These are phyloP conservation scores for Claviceps purpurea DNA, from an alignment of 2,329 filamentous ascomycete genomes.

Conservation along the genomic window DNA sequence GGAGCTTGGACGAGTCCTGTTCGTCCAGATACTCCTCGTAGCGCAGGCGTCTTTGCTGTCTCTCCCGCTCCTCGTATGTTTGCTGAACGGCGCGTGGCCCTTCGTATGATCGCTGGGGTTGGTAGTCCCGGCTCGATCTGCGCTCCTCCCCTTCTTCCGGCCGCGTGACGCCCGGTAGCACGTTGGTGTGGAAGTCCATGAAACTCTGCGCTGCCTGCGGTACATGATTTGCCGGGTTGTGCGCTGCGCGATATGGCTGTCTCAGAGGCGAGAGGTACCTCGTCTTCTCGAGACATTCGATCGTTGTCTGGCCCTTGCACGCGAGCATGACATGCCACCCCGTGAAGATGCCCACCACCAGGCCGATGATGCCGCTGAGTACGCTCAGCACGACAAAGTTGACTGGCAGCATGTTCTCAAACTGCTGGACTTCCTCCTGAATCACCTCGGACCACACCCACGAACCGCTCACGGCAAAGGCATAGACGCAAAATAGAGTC, in stretches of 20 bases:
- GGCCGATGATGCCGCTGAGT: conserved; percentile 75
- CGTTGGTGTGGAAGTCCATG: conserved; percentile 69
- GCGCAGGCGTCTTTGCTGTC: conserved; percentile 37
- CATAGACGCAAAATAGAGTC: conserved; percentile 69
- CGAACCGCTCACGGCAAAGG: conserved; percentile 59
- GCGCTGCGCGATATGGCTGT: conserved; percentile 50
- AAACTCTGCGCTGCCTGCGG: conserved; percentile 55
- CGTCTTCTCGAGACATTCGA: conserved; percentile 92
- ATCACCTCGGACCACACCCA: conserved; percentile 84
- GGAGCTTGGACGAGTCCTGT: conserved; percentile 73
- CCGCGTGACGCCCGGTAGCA: conserved; percentile 64
- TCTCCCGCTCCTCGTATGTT: conserved; percentile 43
- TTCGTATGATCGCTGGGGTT: conserved; percentile 10
- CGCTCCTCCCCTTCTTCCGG: conserved; percentile 67
- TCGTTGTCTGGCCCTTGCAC: conserved; percentile 72
- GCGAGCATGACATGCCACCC: conserved; percentile 82
- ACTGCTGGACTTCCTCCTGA: conserved; percentile 52
- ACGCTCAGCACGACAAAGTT: conserved; percentile 85
- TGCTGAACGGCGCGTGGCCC: conserved; percentile 28
- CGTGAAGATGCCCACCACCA: conserved; percentile 83
- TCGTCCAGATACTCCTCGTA: conserved; percentile 75
- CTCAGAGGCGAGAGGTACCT: conserved; percentile 76
- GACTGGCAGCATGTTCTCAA: conserved; percentile 68
- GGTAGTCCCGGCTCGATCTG: conserved; percentile 13
- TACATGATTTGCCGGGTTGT: conserved; percentile 35